phyloP scores from a whole-genome alignment of 176 grass and related monocot species.

The sorghum (Sorghum bicolor) region Sorghum_bicolor_NCBIv3 NC_012870.2:79769501-79770000 shows the following conservation, averaged over 20 bases:
- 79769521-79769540: neutral
- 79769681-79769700: neutral
- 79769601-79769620: conserved; percentile 18
- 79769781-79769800: neutral
- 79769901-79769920: neutral
- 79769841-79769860: neutral
- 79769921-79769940: neutral
- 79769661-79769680: neutral
- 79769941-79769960: neutral
- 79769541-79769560: neutral
- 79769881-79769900: neutral
- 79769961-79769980: neutral
- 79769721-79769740: conserved; percentile 18
- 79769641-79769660: neutral
- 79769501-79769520: neutral
- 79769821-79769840: neutral
- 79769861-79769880: neutral
- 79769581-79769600: neutral
- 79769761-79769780: conserved; percentile 36
- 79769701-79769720: neutral
- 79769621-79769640: neutral
- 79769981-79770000: neutral
- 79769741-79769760: conserved; percentile 19
- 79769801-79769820: neutral
- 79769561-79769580: neutral